Evolutionary conservation across 129 eudicot genomes (phyloP).

Genomic region (Logfia minima): DNA sequence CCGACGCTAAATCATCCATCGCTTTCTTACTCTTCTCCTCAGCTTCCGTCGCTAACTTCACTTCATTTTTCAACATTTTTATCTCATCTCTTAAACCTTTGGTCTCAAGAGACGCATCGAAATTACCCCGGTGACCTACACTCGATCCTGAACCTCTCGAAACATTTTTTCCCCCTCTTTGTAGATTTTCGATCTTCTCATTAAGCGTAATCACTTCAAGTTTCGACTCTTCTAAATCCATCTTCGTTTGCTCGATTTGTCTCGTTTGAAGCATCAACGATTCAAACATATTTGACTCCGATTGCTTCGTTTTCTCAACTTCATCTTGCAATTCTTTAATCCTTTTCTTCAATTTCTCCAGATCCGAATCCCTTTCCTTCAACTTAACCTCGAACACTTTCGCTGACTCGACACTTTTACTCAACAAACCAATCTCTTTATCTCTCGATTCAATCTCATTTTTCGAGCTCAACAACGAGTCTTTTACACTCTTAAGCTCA

Average conservation of each 20-base stretch:
- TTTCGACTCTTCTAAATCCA: conserved; percentile 61
- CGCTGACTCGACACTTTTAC: conserved; percentile 30
- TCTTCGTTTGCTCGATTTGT: conserved; percentile 48
- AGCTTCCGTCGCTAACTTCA: conserved; percentile 52
- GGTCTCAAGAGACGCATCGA: conserved; percentile 21
- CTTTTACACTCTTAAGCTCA: conserved; percentile 48
- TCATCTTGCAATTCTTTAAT: conserved; percentile 56
- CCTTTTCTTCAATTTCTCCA: conserved; percentile 34
- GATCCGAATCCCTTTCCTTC: conserved; percentile 37
- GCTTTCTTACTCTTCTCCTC: conserved; percentile 78
- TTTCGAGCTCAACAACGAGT: conserved; percentile 31
- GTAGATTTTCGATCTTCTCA: conserved; percentile 38
- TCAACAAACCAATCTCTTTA: conserved; percentile 33
- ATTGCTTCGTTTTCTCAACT: conserved; percentile 41
- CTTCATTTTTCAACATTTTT: conserved; percentile 42
- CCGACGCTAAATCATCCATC: conserved; percentile 80
- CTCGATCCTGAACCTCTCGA: neutral
- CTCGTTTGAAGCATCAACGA: conserved; percentile 45
- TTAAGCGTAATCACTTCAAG: conserved; percentile 40
- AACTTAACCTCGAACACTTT: conserved; percentile 40
- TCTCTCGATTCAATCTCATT: conserved; percentile 49
- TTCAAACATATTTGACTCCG: conserved; percentile 48
- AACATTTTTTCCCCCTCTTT: conserved; percentile 16
- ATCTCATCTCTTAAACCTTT: conserved; percentile 42
- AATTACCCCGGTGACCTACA: conserved; percentile 1